Evolutionary conservation across 75 land plant genomes (phyloP), one percentile per base, ranked within the genome.

Genomic region (Ceratopteris richardii): DNA sequence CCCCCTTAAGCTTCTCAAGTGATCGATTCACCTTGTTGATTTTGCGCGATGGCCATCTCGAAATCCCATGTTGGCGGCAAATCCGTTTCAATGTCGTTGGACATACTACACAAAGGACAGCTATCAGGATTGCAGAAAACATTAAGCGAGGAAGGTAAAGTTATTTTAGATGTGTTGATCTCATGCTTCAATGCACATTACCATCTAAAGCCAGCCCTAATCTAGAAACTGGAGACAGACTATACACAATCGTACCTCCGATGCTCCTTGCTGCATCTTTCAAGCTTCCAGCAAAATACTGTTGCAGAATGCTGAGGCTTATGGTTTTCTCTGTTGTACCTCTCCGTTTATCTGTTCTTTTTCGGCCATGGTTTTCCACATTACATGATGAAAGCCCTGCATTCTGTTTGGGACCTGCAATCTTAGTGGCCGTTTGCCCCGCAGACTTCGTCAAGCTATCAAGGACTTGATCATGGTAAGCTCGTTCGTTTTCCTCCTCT

Each of bases 11-110:
- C 73, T 84, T 91, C 59, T 66, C 70, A 61, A 89, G 33, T 18
- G 95, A 89, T 0, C 92, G 65, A 56, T 90, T 91, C 53, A 91
- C 97, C 62, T 91, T 91, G 65, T 88, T 88, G 72, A 93, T 93
- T 66, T 93, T 93, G 33, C 94, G 84, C 22, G 92, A 87, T 54
- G 92, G 92, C 92, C 92, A 87, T 47, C 92, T 65, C 7, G 87
- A 72, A 22, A 87, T 87, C 29, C 92, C 92, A 76, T 87, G 79
- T 52, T 83, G 92, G 60, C 92, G 73, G 75, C 92, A 87, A 43
- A 87, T 87, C 54, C 92, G 72, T 67, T 93, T 93, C 77, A 93
- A 54, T 9, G 98, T 93, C 28, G 98, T 88, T 11, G 98, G 97
- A 56, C 97, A 91, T 41, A 91, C 97, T 91, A 73, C 65, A 56